These are phyloP conservation scores for Paramyrothecium roridum DNA, from an alignment of 2,329 filamentous ascomycete genomes.

Conservation along the genomic window DNA sequence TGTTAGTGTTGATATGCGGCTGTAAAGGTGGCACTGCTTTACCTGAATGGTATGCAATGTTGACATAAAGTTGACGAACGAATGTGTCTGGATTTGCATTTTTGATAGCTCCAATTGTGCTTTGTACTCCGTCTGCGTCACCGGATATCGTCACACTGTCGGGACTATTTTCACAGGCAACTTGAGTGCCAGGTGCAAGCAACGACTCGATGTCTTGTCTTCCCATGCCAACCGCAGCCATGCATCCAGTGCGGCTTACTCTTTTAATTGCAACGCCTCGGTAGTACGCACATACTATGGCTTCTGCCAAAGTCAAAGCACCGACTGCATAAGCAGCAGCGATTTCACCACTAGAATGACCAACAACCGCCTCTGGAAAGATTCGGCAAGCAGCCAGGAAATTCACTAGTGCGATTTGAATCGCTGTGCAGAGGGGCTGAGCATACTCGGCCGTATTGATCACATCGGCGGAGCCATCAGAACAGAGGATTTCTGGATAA, in stretches of 20 bases:
- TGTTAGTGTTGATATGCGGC: conserved; percentile 7
- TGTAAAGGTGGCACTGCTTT: neutral
- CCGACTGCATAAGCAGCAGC: conserved; percentile 27
- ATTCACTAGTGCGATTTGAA: conserved; percentile 33
- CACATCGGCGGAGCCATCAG: too few relatives aligned
- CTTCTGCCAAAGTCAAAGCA: conserved; percentile 16
- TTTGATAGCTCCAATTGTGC: neutral
- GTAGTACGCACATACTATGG: conserved; percentile 12
- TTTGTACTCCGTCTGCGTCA: conserved; percentile 8
- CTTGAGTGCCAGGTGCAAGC: conserved; percentile 3
- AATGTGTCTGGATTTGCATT: conserved; percentile 8
- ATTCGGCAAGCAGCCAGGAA: conserved; percentile 23
- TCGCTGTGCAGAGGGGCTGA: conserved; percentile 31
- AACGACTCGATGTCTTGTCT: conserved; percentile 4
- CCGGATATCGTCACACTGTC: conserved; percentile 25
- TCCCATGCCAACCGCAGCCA: conserved; percentile 16
- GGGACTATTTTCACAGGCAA: conserved; percentile 23
- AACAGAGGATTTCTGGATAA: too few relatives aligned
- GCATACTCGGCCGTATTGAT: conserved; percentile 2
- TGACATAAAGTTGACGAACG: conserved; percentile 26
- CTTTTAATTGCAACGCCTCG: conserved; percentile 10
- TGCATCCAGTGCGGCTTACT: conserved; percentile 11
- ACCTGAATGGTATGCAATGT: conserved; percentile 8
- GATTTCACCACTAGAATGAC: conserved; percentile 32
- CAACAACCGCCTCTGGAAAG: conserved; percentile 17